Evolutionary conservation across 2,329 filamentous ascomycete species (phyloP).

Genomic region (Pseudogymnoascus sp.): DNA sequence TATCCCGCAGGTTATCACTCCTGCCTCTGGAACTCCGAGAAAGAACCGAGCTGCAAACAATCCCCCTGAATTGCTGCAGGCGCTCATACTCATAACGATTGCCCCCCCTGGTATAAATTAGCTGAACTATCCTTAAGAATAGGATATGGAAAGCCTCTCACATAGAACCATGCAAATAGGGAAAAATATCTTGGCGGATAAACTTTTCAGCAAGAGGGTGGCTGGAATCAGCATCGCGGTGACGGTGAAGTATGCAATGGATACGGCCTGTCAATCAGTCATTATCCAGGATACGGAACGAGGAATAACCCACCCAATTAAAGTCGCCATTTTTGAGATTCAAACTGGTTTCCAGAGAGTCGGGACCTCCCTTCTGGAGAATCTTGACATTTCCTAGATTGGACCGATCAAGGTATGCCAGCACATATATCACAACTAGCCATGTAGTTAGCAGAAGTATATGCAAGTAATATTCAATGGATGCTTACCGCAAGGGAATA

Average conservation of each 20-base stretch:
- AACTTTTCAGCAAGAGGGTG: conserved; percentile 20
- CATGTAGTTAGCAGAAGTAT: conserved; percentile 8
- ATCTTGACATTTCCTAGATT: conserved; percentile 20
- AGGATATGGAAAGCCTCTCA: not conserved
- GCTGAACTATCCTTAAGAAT: not conserved
- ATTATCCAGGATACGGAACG: not conserved
- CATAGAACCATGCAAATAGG: conserved; percentile 12
- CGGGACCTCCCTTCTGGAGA: conserved; percentile 15
- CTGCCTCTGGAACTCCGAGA: conserved; percentile 21
- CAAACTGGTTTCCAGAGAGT: conserved; percentile 15
- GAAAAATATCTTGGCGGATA: conserved; percentile 17
- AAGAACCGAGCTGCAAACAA: conserved; percentile 21
- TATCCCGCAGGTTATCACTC: conserved; percentile 22
- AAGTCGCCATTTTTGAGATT: conserved; percentile 18
- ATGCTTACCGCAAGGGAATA: conserved; percentile 13
- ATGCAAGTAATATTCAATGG: not conserved
- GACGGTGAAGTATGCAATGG: conserved; percentile 20
- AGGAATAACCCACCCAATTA: conserved; percentile 17
- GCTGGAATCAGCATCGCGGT: conserved; percentile 20
- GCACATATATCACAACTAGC: conserved; percentile 19
- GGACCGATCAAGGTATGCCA: conserved; percentile 20
- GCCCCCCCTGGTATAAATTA: conserved; percentile 3
- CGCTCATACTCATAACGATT: conserved; percentile 13
- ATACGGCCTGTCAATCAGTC: conserved; percentile 14
- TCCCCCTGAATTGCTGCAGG: conserved; percentile 14